Base-by-base conservation (phyloP, 176 grass and related monocot species). In the Triticum turgidum region DNA sequence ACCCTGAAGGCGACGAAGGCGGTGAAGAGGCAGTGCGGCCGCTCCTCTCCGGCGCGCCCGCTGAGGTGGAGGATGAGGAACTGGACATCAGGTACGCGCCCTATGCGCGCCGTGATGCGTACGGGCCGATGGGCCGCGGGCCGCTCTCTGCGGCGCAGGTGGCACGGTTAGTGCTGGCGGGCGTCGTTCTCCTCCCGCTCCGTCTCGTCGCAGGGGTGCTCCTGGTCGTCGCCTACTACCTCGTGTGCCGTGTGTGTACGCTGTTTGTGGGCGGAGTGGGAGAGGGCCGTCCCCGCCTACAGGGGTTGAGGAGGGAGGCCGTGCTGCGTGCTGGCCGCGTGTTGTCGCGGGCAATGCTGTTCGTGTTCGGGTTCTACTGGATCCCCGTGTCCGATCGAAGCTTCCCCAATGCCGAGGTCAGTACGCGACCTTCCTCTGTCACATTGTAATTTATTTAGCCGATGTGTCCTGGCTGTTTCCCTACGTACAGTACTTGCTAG, bases 281-380 rank as follows among this genome's bases (percentile, higher is more conserved):
- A 52, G 80, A 52, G 70, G 89, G 88, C 56, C 79, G 88, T 7
- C 69, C 89, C 2, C 81, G 88, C 29, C 88, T 98, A 44, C 33
- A 12, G 2, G 93, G 89, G 38, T 95, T 90, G 93, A 92, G 89
- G 85, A 89, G 86, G 88, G 80, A 65, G 34, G 84, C 59, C 0
- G 88, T 95, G 18, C 83, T 95, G 15, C 78, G 86, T 66, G 51
- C 78, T 4, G 96, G 96, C 17, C 76, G 90, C 21, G 84, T 85
- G 45, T 67, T 86, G 83, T n/a, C 96, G 72, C 82, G 95, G 41
- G 87, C 85, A 17, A 93, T 98, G 93, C 89, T 98, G 3, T 98
- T 98, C 62, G 89, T 93, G 20, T 95, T 98, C 32, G 95, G 95
- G 6, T 98, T 98, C 78, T 95, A 95, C 89, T 93, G 95, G 95